Percentiles rank a stretch among this genome's conserved stretches.
phyloP scores from a whole-genome alignment of 164 flowering plant species.

The Macadamia tetraphylla region DNA sequence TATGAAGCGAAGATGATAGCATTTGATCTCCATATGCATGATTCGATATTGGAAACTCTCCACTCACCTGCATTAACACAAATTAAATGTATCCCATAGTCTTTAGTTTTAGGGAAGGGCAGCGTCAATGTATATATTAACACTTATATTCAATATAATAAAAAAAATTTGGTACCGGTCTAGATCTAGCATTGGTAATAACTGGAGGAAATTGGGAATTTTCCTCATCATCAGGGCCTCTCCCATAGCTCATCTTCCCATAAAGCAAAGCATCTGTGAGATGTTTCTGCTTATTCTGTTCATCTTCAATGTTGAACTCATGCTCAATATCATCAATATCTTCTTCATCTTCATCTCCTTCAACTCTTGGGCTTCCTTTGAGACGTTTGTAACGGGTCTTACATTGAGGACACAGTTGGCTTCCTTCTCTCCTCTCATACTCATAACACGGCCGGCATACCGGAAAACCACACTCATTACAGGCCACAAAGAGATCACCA shows the following conservation, averaged over 20 bases:
- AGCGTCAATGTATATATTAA: too few relatives aligned
- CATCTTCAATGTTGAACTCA: conserved; percentile 80
- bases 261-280: conserved; percentile 82
- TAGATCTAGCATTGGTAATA: conserved; percentile 50
- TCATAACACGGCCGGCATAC: conserved; percentile 98
- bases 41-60: conserved; percentile 64
- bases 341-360: conserved; percentile 97
- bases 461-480: conserved; percentile 97
- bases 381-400: conserved; percentile 94
- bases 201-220: conserved; percentile 58
- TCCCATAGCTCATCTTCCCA: conserved; percentile 93
- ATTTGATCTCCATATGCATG: conserved; percentile 45
- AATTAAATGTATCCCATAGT: neutral
- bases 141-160: neutral
- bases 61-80: conserved; percentile 57
- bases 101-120: too few relatives aligned
- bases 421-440: conserved; percentile 95
- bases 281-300: conserved; percentile 47
- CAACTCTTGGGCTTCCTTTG: conserved; percentile 96
- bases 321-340: conserved; percentile 88
- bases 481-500: conserved; percentile 92
- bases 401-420: conserved; percentile 91
- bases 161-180: conserved; percentile 30
- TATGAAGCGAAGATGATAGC: conserved; percentile 56
- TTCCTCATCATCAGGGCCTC: conserved; percentile 83